Evolutionary conservation across 2,329 filamentous ascomycete genomes (phyloP).

Genomic region (Setomelanomma holmii): DNA sequence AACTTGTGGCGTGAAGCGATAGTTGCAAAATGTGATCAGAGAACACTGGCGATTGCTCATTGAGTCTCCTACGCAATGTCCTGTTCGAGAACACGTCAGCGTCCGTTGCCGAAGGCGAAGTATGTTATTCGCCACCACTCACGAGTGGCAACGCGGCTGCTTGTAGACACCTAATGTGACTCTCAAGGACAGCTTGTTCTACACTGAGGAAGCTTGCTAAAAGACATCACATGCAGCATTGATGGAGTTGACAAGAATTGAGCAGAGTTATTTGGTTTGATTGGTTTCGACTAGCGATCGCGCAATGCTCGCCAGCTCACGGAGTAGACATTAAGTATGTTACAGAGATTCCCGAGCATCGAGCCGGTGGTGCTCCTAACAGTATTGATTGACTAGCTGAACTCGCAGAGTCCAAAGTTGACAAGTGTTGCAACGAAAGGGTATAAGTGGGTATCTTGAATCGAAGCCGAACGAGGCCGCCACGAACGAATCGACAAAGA

Average conservation of each 20-base stretch:
- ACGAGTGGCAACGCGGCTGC: too few species aligned
- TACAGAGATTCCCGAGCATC: background rate
- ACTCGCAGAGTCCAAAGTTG: background rate
- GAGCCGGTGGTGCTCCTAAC: background rate
- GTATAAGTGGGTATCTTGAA: background rate
- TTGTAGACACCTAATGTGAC: too few species aligned
- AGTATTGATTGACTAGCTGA: background rate
- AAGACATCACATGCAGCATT: background rate
- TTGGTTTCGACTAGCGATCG: background rate
- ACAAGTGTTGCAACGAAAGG: background rate
- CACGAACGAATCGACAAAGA: slow-evolving; percentile 10
- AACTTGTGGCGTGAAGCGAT: too few species aligned
- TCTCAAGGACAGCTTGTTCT: background rate
- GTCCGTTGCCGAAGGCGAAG: too few species aligned
- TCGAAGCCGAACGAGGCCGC: background rate
- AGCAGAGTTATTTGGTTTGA: background rate
- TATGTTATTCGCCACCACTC: too few species aligned
- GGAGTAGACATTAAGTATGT: background rate
- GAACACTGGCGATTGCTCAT: too few species aligned
- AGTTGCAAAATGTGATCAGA: too few species aligned
- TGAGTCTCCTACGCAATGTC: too few species aligned
- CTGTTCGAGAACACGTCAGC: too few species aligned
- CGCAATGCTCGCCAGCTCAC: background rate
- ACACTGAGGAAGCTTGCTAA: background rate
- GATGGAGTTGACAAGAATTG: background rate